phyloP scores from a whole-genome alignment of 2,329 filamentous ascomycete species.

The Cladobotryum protrusum region DNA sequence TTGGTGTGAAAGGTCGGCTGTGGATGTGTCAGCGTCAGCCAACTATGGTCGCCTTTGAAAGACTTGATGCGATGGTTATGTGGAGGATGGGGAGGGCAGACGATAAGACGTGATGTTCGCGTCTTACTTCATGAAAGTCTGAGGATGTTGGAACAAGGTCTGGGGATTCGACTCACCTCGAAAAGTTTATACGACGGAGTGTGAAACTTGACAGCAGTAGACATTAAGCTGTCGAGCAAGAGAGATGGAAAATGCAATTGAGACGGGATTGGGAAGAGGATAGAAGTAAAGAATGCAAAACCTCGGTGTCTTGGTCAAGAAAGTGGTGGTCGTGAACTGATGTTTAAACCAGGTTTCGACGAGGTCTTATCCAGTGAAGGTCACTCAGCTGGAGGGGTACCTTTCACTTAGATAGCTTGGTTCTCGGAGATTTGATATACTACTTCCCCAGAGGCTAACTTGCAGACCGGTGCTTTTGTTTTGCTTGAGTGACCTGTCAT shows the following conservation, averaged over 20 bases:
- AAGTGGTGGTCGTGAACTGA: constrained; percentile 20
- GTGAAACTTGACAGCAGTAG: constrained; percentile 47
- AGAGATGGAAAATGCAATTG: constrained; percentile 24
- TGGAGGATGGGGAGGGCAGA: neutral
- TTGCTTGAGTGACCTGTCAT: constrained; percentile 26
- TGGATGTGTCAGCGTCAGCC: constrained; percentile 19
- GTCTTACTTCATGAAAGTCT: too few species aligned
- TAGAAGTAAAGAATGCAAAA: constrained; percentile 28
- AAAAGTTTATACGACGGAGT: constrained; percentile 52
- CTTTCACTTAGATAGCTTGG: constrained; percentile 22
- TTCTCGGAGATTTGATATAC: constrained; percentile 35
- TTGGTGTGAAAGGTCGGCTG: constrained; percentile 50
- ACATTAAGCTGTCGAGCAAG: constrained; percentile 53
- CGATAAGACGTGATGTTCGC: neutral
- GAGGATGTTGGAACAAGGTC: constrained; percentile 25
- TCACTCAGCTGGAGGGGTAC: constrained; percentile 25
- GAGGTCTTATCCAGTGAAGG: constrained; percentile 31
- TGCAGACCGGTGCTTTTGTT: constrained; percentile 26
- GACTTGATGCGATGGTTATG: too few species aligned
- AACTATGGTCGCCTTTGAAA: neutral
- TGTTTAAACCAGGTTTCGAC: constrained; percentile 33
- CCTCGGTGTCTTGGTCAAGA: constrained; percentile 32
- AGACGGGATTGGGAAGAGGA: constrained; percentile 30
- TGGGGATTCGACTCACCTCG: constrained; percentile 46
- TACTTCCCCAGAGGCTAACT: constrained; percentile 24